A percentile compares a stretch with the other conserved stretches of the same genome.
phyloP scores from a whole-genome alignment of 2,329 filamentous ascomycete species.

The Phyllosticta ampelicida region DNA sequence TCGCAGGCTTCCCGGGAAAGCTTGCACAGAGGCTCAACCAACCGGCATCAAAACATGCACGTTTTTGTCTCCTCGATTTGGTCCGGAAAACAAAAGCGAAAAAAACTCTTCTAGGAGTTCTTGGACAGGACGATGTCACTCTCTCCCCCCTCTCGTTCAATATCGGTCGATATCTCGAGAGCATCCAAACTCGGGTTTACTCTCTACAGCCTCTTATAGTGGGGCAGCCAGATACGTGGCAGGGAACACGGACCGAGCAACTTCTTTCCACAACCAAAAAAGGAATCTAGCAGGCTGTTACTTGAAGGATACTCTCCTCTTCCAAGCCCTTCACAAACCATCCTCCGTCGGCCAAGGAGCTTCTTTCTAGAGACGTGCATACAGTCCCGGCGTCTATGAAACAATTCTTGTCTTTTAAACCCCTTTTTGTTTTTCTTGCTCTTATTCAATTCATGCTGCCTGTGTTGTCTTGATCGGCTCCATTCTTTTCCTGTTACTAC shows the following conservation, averaged over 20 bases:
- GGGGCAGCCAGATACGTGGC: not conserved
- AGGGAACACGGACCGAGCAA: not conserved
- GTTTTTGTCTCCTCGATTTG: not conserved
- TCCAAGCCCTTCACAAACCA: not conserved
- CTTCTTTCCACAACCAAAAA: not conserved
- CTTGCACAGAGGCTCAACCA: not conserved
- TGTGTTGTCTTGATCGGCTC: not conserved
- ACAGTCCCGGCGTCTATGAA: conserved; percentile 9
- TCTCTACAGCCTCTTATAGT: not conserved
- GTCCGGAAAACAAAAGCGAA: conserved; percentile 2
- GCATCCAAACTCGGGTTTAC: conserved; percentile 6
- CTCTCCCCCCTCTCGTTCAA: not conserved
- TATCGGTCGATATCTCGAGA: not conserved
- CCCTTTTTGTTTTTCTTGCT: not conserved
- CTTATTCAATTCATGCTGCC: not conserved
- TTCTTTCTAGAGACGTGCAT: conserved; percentile 11
- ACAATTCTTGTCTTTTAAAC: not conserved
- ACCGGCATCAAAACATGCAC: not conserved
- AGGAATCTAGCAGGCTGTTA: not conserved
- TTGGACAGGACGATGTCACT: conserved; percentile 3
- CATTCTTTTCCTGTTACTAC: not conserved
- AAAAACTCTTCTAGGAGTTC: conserved; percentile 8
- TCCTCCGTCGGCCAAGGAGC: conserved; percentile 5
- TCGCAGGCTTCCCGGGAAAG: not conserved
- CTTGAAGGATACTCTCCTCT: not conserved